Evolutionary conservation across 257 asterid species (phyloP).

Genomic region (Jasminum sambac): DNA sequence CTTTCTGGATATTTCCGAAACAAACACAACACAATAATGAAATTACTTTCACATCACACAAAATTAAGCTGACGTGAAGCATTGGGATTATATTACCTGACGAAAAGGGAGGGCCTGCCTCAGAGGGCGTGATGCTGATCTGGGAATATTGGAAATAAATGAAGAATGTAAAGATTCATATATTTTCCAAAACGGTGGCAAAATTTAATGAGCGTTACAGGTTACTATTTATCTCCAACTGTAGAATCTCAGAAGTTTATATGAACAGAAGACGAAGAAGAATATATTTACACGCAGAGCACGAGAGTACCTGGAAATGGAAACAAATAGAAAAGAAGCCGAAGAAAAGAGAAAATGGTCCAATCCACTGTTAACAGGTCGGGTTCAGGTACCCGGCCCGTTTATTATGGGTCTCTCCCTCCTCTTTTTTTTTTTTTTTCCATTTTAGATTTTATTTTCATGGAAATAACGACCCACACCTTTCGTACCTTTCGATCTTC

Average conservation of each 20-base stretch:
- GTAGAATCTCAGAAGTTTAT: constrained; percentile 10
- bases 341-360: too few relatives aligned
- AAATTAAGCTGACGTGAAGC: not conserved
- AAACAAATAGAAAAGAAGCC: not conserved
- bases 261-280: not conserved
- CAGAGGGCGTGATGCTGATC: constrained; percentile 17
- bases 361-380: too few relatives aligned
- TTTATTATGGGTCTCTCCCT: too few relatives aligned
- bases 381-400: too few relatives aligned
- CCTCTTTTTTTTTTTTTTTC: too few relatives aligned
- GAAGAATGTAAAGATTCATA: constrained; percentile 7
- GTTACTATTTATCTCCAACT: not conserved
- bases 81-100: constrained; percentile 19
- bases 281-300: not conserved
- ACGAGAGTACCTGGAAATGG: too few relatives aligned
- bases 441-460: too few relatives aligned
- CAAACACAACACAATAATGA: not conserved
- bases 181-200: too few relatives aligned
- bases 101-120: constrained; percentile 22
- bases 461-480: too few relatives aligned
- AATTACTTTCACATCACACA: not conserved
- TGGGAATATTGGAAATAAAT: constrained; percentile 12
- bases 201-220: not conserved
- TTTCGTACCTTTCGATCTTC: too few relatives aligned
- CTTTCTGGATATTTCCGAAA: constrained; percentile 27